These are phyloP conservation scores for Ormosia emarginata DNA, from an alignment of 306 rosid species.

Conservation along the genomic window DNA sequence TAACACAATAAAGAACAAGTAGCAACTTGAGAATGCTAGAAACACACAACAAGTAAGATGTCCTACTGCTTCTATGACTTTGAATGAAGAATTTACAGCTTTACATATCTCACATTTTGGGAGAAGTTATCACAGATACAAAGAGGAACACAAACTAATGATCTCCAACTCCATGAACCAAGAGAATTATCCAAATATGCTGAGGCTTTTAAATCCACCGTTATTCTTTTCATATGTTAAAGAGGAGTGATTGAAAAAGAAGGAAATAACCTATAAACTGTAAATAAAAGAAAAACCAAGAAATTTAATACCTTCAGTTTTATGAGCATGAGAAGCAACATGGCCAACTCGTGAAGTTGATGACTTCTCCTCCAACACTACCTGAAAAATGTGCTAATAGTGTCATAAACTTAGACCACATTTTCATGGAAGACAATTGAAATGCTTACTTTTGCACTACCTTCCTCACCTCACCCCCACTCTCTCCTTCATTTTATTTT, in stretches of 20 bases:
- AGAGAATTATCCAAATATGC: neutral
- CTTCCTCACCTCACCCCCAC: neutral
- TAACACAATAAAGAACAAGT: constrained; percentile 5
- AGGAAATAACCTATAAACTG: neutral
- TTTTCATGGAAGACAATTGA: neutral
- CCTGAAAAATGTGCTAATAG: constrained; percentile 38
- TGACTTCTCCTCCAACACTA: constrained; percentile 58
- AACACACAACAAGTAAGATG: neutral
- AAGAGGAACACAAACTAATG: neutral
- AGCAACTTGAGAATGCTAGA: constrained; percentile 12
- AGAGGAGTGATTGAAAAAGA: neutral
- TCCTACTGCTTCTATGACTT: neutral
- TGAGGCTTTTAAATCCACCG: neutral
- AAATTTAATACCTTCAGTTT: constrained; percentile 34
- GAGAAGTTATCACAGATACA: neutral
- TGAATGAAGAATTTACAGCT: neutral
- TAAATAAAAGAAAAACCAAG: neutral
- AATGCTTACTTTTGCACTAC: neutral
- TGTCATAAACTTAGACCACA: constrained; percentile 12
- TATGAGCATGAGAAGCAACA: constrained; percentile 24
- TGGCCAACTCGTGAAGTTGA: constrained; percentile 31
- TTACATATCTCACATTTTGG: neutral
- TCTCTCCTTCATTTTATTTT: neutral
- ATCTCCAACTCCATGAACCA: neutral
- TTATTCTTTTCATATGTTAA: neutral